Base-by-base conservation (phyloP, 1,284 basidiomycete species). In the Anthracocystis panici-leucophaei region DNA sequence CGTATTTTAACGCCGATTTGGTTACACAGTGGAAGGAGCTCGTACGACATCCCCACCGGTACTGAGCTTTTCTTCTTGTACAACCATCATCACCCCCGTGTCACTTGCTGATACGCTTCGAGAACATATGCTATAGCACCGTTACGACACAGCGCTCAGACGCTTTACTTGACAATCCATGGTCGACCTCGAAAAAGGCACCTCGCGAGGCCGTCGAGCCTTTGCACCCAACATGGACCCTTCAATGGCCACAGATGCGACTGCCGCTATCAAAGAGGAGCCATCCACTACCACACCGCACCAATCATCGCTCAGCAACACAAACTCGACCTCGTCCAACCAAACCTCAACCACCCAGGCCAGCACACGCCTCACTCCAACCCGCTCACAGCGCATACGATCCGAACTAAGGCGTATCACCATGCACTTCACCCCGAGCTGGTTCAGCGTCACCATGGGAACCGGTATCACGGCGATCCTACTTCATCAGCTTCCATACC, bases 401-500 rank as follows among this genome's bases (percentile, higher is more conserved):
- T 57, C 57, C 23, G 70, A 64, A 31, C 10, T 67, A 12, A 57
- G 70, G 2, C 64, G 70, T 16, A 73, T 67, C 49, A 73, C 65
- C 0, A 56, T 78, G 57, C 69, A 82, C 51, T 78, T 80, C 20
- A 75, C 73, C 6, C 81, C 81, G 0, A 65, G 57, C 40, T 82
- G 80, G 81, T 82, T 80, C 58, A 63, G 54, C 38, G 67, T 79
- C 20, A 75, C 49, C 29, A 81, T 88, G 87, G 87, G 88, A 0
- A 88, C 87, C 0, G 87, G 87, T 10, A 87, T 88, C 70, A 74
- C 84, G 2, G 85, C 86, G 0, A 86, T 88, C 44, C 71, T 88
- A 5, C 81, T 88, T 2, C 82, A 87, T 69, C 84, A 86, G 65
- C 78, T 88, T 23, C 88, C 88, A 0, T 88, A 87, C 70, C 81